These are phyloP conservation scores for Leptographium radiaticola DNA, from an alignment of 2,329 filamentous ascomycete species.

Conservation along the genomic window DNA sequence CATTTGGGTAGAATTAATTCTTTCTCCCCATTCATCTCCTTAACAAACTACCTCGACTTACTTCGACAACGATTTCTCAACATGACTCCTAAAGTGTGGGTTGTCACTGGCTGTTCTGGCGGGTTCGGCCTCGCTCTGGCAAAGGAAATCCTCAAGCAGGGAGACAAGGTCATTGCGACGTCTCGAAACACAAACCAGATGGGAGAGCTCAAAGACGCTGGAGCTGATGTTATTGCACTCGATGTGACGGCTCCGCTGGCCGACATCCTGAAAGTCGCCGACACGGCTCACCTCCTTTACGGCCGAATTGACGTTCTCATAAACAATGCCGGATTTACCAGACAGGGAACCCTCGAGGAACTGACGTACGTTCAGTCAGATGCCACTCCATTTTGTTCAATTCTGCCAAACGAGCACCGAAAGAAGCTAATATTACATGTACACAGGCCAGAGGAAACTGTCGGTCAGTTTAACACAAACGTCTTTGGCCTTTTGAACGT, in stretches of 20 bases:
- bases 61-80: neutral
- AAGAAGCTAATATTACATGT: neutral
- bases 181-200: neutral
- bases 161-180: neutral
- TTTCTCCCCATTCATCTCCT: too few relatives aligned
- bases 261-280: neutral
- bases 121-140: neutral
- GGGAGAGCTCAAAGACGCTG: neutral
- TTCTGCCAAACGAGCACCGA: neutral
- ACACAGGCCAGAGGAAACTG: neutral
- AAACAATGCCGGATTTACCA: neutral
- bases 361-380: neutral
- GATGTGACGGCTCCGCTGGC: neutral
- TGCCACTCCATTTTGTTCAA: neutral
- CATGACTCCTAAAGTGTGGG: neutral
- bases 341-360: neutral
- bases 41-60: neutral
- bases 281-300: neutral
- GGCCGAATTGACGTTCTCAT: neutral
- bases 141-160: neutral
- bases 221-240: neutral
- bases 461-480: neutral
- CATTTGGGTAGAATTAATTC: too few relatives aligned
- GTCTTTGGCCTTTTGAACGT: neutral
- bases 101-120: neutral